Percentiles rank a stretch among this genome's conserved stretches.
These are phyloP conservation scores for Bonnemaisonia californica DNA, from an alignment of 31 red algal species.

Conservation along the genomic window DNA sequence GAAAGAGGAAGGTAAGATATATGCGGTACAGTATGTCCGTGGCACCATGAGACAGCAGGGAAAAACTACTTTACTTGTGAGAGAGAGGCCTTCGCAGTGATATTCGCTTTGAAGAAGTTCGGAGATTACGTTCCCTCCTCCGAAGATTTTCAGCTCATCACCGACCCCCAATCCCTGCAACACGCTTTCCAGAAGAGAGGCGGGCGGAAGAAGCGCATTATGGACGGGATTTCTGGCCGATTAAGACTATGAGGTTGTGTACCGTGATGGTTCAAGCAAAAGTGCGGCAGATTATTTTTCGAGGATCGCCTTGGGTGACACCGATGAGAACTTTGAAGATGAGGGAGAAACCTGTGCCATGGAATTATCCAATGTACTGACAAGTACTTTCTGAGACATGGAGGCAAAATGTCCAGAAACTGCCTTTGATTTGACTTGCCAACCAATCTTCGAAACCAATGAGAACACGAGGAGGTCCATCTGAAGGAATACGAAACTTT, in stretches of 20 bases:
- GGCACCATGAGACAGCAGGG: background rate
- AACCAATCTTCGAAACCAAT: too few species aligned
- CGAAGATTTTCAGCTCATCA: background rate
- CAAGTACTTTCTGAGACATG: too few species aligned
- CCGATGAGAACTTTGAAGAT: background rate
- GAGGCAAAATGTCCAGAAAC: too few species aligned
- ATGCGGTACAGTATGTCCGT: too few species aligned
- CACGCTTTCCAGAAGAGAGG: background rate
- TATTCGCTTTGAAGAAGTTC: conserved; percentile 7
- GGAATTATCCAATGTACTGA: too few species aligned
- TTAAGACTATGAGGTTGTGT: background rate
- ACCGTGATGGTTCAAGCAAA: conserved; percentile 9
- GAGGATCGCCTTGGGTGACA: background rate
- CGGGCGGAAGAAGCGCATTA: background rate
- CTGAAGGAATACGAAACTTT: too few species aligned
- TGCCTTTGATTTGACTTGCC: too few species aligned
- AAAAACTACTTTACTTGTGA: background rate
- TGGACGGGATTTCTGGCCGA: too few species aligned
- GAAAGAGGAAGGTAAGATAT: too few species aligned
- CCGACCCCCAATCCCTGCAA: background rate
- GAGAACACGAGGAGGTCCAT: too few species aligned
- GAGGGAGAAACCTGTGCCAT: too few species aligned
- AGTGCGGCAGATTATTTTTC: conserved; percentile 10
- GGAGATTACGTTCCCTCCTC: background rate
- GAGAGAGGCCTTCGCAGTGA: background rate